Percentiles rank a stretch among this genome's conserved stretches.
phyloP scores from a whole-genome alignment of 2,329 filamentous ascomycete species.

The Penicillium sp. region DNA sequence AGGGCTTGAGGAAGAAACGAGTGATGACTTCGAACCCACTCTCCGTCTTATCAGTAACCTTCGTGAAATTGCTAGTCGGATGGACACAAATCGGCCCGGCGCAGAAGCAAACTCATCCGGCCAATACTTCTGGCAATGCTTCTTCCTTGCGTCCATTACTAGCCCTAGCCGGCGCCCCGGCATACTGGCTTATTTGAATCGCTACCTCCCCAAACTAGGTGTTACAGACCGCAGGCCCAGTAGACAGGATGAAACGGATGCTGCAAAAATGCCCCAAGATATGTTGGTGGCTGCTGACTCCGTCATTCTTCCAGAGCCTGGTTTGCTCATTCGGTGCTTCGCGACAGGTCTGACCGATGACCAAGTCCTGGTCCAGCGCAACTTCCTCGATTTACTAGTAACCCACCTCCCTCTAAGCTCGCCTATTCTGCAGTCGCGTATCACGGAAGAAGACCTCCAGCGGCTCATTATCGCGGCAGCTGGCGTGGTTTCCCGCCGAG shows the following conservation, averaged over 20 bases:
- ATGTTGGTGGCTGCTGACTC: conserved; percentile 48
- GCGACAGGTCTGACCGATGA: conserved; percentile 86
- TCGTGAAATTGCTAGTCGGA: conserved; percentile 63
- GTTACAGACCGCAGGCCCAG: conserved; percentile 38
- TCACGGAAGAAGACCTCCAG: conserved; percentile 77
- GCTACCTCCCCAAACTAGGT: conserved; percentile 76
- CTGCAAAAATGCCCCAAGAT: conserved; percentile 30
- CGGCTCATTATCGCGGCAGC: conserved; percentile 80
- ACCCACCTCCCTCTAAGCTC: conserved; percentile 87
- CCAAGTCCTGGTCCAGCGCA: conserved; percentile 88
- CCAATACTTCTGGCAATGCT: conserved; percentile 97
- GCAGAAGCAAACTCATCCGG: conserved; percentile 65
- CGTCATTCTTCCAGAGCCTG: conserved; percentile 78
- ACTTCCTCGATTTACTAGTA: conserved; percentile 90
- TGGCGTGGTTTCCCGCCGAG: conserved; percentile 84
- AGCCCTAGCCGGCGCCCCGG: conserved; percentile 83
- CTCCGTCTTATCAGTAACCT: conserved; percentile 78
- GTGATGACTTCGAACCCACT: conserved; percentile 93
- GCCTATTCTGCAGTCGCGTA: conserved; percentile 74
- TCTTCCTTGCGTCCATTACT: conserved; percentile 92
- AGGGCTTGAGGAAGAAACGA: conserved; percentile 92
- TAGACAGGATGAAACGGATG: conserved; percentile 35
- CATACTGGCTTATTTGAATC: conserved; percentile 82
- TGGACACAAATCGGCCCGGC: conserved; percentile 56
- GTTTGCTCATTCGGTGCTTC: conserved; percentile 87